Evolutionary conservation across 2,329 filamentous ascomycete species (phyloP).

Genomic region (Colletotrichum incanum): DNA sequence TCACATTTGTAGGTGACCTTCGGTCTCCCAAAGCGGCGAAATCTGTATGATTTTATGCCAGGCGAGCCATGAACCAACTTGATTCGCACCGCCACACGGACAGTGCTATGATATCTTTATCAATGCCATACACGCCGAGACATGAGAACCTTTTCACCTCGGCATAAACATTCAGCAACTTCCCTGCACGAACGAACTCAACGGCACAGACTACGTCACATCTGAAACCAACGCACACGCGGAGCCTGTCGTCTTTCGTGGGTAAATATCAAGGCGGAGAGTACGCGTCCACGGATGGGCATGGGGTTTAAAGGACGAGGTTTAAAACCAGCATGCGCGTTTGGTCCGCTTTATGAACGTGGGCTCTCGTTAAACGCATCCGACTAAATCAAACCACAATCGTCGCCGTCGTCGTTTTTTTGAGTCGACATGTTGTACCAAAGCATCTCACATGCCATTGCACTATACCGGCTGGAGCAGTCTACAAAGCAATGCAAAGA

Average conservation of each 20-base stretch:
- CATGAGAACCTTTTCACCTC: conserved; percentile 13
- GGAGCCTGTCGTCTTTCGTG: conserved; percentile 16
- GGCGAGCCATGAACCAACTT: neutral
- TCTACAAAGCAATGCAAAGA: conserved; percentile 31
- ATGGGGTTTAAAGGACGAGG: conserved; percentile 11
- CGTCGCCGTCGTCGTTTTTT: conserved; percentile 1
- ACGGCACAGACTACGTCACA: conserved; percentile 36
- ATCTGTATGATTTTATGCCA: neutral
- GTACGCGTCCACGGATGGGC: neutral
- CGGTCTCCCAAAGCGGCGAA: neutral
- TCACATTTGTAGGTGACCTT: neutral
- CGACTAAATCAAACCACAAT: neutral
- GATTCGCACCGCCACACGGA: conserved; percentile 33
- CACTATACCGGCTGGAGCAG: conserved; percentile 28
- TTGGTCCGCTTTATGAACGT: conserved; percentile 22
- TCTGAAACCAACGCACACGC: conserved; percentile 40
- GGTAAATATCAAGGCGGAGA: conserved; percentile 14
- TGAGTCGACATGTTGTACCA: conserved; percentile 20
- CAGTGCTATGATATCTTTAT: conserved; percentile 38
- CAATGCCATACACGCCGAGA: conserved; percentile 35
- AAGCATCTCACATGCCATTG: conserved; percentile 28
- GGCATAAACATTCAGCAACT: conserved; percentile 24
- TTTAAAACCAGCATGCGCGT: conserved; percentile 26
- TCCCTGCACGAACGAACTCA: conserved; percentile 39
- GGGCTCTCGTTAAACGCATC: neutral